A percentile compares a stretch with the other conserved stretches of the same genome.
Conservation (phyloP, 73 alveolate species). For the Paramecium primaurelia region DNA sequence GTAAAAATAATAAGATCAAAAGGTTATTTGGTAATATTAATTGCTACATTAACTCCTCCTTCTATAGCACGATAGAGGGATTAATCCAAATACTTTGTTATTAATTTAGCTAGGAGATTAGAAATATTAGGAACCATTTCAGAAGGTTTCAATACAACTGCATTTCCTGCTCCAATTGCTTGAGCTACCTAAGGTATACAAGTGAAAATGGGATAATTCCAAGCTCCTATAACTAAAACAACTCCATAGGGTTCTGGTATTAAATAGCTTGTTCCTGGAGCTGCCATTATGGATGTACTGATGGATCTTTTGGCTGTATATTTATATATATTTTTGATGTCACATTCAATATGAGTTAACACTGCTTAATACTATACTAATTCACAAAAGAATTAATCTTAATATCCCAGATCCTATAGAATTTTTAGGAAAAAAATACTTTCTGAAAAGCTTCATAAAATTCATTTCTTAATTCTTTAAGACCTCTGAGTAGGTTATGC, state of each 20-base stretch:
- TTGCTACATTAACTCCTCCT: conserved; percentile 93
- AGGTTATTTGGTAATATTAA: conserved; percentile 74
- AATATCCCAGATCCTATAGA: conserved; percentile 65
- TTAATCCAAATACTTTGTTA: conserved; percentile 80
- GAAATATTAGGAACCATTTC: conserved; percentile 84
- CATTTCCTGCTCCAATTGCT: conserved; percentile 94
- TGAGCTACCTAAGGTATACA: conserved; percentile 74
- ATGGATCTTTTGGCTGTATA: conserved; percentile 65
- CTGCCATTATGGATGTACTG: conserved; percentile 66
- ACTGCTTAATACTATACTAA: conserved; percentile 41
- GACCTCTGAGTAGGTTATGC: conserved; percentile 63
- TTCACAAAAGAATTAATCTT: conserved; percentile 51
- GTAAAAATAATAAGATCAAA: conserved; percentile 92
- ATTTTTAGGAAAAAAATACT: conserved; percentile 4
- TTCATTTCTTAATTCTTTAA: conserved; percentile 67
- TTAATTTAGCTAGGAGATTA: conserved; percentile 74
- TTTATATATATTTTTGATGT: conserved; percentile 44
- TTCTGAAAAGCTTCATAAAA: conserved; percentile 62
- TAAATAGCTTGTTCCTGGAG: conserved; percentile 71
- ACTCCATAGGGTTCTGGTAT: conserved; percentile 93
- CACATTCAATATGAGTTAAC: conserved; percentile 58
- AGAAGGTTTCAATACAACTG: conserved; percentile 90
- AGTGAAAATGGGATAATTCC: conserved; percentile 93
- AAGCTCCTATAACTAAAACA: conserved; percentile 87
- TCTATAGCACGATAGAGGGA: conserved; percentile 82